Conservation (phyloP, 192 early-diverging fungal genomes). For the Mortierella alpina region DNA sequence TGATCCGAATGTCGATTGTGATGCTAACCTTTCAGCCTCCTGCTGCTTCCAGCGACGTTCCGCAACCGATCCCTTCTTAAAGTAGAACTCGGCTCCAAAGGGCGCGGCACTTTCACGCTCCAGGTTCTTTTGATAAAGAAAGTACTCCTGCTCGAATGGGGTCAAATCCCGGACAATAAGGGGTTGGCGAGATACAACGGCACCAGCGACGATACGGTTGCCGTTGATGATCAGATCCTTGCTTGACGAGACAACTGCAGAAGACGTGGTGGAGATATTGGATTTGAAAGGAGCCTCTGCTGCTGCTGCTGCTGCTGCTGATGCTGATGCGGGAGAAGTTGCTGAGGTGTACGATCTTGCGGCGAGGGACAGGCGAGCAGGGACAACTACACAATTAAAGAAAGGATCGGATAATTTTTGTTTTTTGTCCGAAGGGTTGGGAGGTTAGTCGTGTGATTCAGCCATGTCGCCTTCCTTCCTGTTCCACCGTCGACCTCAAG, state of each 20-base stretch:
- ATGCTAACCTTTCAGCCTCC: constrained; percentile 40
- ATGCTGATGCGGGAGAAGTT: not conserved
- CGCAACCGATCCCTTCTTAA: constrained; percentile 80
- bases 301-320: constrained; percentile 1
- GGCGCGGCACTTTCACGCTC: constrained; percentile 62
- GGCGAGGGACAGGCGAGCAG: constrained; percentile 25
- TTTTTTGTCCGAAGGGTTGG: not conserved
- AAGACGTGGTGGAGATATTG: constrained; percentile 41
- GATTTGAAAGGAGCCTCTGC: constrained; percentile 38
- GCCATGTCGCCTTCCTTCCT: not conserved
- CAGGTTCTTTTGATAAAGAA: constrained; percentile 72
- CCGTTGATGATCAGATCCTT: constrained; percentile 54
- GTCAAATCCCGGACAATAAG: constrained; percentile 69
- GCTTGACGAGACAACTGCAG: constrained; percentile 33
- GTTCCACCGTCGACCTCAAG: not conserved
- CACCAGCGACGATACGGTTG: constrained; percentile 62
- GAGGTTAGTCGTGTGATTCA: not conserved
- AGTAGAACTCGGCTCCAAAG: constrained; percentile 77
- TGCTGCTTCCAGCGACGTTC: constrained; percentile 72
- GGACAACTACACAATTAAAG: constrained; percentile 3
- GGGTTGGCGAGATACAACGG: constrained; percentile 79
- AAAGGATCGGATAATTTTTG: not conserved
- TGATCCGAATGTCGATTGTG: constrained; percentile 17
- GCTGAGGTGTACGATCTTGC: constrained; percentile 36
- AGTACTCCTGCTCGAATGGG: constrained; percentile 77